Conservation (phyloP, 2,329 filamentous ascomycete species). For the Tolypocladium ovalisporum region DNA sequence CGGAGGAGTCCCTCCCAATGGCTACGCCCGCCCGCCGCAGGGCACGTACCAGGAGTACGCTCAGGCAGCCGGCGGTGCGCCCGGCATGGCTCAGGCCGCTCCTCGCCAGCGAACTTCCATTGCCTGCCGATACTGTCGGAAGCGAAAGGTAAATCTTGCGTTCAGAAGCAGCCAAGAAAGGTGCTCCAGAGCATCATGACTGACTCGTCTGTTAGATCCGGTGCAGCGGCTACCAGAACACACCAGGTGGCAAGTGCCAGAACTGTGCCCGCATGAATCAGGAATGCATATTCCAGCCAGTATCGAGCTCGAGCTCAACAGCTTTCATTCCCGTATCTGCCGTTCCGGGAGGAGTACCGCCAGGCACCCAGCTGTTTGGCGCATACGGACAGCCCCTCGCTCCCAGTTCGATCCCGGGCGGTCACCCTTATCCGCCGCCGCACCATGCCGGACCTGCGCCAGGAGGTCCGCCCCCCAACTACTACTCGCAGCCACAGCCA, state of each 20-base stretch:
- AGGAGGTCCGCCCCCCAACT: slow-evolving; percentile 24
- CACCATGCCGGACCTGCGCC: slow-evolving; percentile 9
- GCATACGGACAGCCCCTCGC: slow-evolving; percentile 46
- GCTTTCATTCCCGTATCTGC: slow-evolving; percentile 50
- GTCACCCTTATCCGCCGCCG: slow-evolving; percentile 9
- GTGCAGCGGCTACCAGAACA: slow-evolving; percentile 49
- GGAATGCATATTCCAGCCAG: slow-evolving; percentile 50
- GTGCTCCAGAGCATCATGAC: slow-evolving; percentile 3
- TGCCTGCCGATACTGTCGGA: slow-evolving; percentile 49
- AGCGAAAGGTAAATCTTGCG: slow-evolving; percentile 38
- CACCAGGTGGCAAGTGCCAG: slow-evolving; percentile 46
- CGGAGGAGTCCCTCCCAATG: slow-evolving; percentile 17
- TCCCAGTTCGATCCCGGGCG: slow-evolving; percentile 16
- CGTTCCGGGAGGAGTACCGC: slow-evolving; percentile 45
- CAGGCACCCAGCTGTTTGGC: slow-evolving; percentile 44
- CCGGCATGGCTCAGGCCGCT: slow-evolving; percentile 37
- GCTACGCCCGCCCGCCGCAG: slow-evolving; percentile 14
- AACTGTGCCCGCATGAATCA: slow-evolving; percentile 53
- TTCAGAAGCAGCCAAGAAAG: not conserved
- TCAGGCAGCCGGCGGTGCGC: slow-evolving; percentile 17
- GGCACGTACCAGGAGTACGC: slow-evolving; percentile 23
- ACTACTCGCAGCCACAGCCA: slow-evolving; percentile 20
- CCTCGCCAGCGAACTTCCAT: slow-evolving; percentile 49
- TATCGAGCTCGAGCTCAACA: slow-evolving; percentile 43
- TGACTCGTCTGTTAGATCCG: slow-evolving; percentile 34